A percentile compares a stretch with the other conserved stretches of the same genome.
These are phyloP conservation scores for Colletotrichum brevisporum DNA, from an alignment of 2,329 filamentous ascomycete genomes.

Conservation along the genomic window DNA sequence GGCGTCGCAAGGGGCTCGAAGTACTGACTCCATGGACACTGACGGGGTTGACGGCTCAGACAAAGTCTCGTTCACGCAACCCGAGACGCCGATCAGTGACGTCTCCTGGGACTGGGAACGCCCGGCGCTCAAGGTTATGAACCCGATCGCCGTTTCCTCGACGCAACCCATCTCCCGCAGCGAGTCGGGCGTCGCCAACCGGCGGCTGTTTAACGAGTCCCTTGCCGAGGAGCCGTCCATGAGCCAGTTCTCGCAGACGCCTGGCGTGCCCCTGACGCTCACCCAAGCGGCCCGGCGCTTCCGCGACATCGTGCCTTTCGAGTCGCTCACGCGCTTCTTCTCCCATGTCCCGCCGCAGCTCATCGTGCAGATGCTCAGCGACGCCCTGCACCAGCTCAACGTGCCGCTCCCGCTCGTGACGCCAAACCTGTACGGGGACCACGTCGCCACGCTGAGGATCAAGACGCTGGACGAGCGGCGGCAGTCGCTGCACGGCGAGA, in stretches of 20 bases:
- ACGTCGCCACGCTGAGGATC: slow-evolving; percentile 77
- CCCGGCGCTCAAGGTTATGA: slow-evolving; percentile 71
- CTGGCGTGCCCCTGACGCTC: slow-evolving; percentile 83
- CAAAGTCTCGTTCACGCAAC: slow-evolving; percentile 85
- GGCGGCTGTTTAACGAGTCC: slow-evolving; percentile 65
- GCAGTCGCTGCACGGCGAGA: slow-evolving; percentile 81
- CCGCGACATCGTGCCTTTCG: slow-evolving; percentile 89
- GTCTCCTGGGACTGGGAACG: slow-evolving; percentile 90
- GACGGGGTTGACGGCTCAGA: slow-evolving; percentile 62
- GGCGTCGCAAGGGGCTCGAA: slow-evolving; percentile 56
- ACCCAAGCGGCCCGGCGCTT: slow-evolving; percentile 93
- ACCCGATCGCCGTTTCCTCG: slow-evolving; percentile 58
- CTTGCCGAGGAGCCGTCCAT: slow-evolving; percentile 89
- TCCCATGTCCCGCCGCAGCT: slow-evolving; percentile 82
- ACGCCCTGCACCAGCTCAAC: slow-evolving; percentile 87
- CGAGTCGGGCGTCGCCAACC: slow-evolving; percentile 51
- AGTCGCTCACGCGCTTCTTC: slow-evolving; percentile 92
- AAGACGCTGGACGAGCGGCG: slow-evolving; percentile 80
- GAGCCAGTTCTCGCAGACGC: slow-evolving; percentile 86
- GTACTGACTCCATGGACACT: slow-evolving; percentile 76
- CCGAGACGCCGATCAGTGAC: slow-evolving; percentile 82
- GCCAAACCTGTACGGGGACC: slow-evolving; percentile 66
- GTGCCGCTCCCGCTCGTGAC: slow-evolving; percentile 75
- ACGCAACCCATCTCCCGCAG: slow-evolving; percentile 62
- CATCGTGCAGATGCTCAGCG: slow-evolving; percentile 83